Conservation (phyloP, 2,329 filamentous ascomycete genomes). For the Beauveria rudraprayagi region DNA sequence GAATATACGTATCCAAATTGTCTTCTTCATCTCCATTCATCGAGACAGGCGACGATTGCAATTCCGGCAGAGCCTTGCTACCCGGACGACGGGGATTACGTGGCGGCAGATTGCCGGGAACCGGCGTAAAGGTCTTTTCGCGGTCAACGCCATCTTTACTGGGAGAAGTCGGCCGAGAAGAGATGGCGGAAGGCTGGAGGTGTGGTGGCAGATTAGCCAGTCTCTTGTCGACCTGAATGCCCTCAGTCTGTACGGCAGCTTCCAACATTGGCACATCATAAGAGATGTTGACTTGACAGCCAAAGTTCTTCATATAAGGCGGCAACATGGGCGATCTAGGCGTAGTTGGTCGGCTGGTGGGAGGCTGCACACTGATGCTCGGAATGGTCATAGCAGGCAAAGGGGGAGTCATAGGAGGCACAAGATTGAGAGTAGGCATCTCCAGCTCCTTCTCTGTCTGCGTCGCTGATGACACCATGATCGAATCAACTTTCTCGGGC, state of each 20-base stretch:
- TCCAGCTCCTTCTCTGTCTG: conserved; percentile 44
- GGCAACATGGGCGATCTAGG: conserved; percentile 67
- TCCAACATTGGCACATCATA: conserved; percentile 19
- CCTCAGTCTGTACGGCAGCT: conserved; percentile 70
- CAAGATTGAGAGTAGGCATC: conserved; percentile 5
- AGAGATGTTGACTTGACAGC: conserved; percentile 61
- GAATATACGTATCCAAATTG: conserved; percentile 59
- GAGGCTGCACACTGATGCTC: conserved; percentile 85
- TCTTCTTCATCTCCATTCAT: conserved; percentile 34
- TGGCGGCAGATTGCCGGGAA: conserved; percentile 47
- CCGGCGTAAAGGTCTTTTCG: conserved; percentile 41
- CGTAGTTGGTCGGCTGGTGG: conserved; percentile 72
- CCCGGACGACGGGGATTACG: conserved; percentile 52
- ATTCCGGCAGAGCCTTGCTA: conserved; percentile 36
- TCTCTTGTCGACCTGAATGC: conserved; percentile 76
- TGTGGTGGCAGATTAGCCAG: conserved; percentile 67
- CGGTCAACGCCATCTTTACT: conserved; percentile 22
- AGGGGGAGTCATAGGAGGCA: conserved; percentile 23
- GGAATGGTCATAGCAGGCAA: conserved; percentile 55
- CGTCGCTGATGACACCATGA: conserved; percentile 49
- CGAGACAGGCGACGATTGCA: conserved; percentile 29
- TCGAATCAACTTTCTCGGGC: conserved; percentile 26
- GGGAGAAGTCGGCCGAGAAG: conserved; percentile 52
- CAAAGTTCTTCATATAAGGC: conserved; percentile 73
- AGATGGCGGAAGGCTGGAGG: conserved; percentile 69